phyloP scores from a whole-genome alignment of 768 basidiomycete genomes.

The Collybia sordida region DNA sequence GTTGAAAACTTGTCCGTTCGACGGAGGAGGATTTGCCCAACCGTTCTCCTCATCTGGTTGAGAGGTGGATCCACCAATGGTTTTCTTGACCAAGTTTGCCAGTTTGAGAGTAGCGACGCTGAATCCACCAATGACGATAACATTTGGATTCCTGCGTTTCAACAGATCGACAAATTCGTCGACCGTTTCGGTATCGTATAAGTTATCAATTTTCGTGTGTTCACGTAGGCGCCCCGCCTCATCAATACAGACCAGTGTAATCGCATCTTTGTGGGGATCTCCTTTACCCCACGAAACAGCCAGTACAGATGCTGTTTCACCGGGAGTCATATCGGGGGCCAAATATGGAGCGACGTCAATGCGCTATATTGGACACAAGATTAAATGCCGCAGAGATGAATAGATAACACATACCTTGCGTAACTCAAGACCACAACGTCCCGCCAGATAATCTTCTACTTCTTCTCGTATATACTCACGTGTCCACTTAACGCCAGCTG shows the following conservation, averaged over 20 bases:
- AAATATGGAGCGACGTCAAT: conserved; percentile 79
- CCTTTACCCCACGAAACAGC: conserved; percentile 96
- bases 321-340: conserved; percentile 60
- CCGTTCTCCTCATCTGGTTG: conserved; percentile 25
- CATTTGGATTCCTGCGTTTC: conserved; percentile 79
- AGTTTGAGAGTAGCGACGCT: conserved; percentile 78
- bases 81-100: conserved; percentile 60
- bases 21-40: conserved; percentile 16
- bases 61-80: conserved; percentile 29
- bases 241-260: conserved; percentile 83
- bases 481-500: conserved; percentile 83
- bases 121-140: conserved; percentile 89
- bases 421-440: conserved; percentile 63
- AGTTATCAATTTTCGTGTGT: conserved; percentile 84
- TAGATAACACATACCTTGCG: conserved; percentile 55
- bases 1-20: conserved; percentile 47
- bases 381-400: conserved; percentile 3
- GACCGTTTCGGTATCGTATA: conserved; percentile 64
- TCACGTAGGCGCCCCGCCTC: conserved; percentile 90
- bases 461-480: conserved; percentile 88
- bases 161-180: conserved; percentile 84
- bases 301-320: conserved; percentile 76
- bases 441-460: conserved; percentile 81
- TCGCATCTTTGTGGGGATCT: conserved; percentile 88
- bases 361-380: conserved; percentile 48